phyloP scores from a whole-genome alignment of 208 protist species.

The Angomonas deanei region DNA sequence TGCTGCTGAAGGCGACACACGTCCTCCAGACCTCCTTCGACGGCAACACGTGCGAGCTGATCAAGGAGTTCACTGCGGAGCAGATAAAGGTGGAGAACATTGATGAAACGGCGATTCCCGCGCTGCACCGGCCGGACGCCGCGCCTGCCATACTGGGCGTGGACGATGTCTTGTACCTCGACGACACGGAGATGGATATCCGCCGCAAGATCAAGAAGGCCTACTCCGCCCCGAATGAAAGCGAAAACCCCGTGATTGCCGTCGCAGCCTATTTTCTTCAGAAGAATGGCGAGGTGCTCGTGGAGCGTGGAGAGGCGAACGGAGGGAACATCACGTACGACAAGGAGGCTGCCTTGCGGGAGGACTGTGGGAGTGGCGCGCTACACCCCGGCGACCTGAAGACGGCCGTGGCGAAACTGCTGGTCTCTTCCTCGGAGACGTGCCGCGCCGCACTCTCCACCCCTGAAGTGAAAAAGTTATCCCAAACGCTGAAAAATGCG shows the following conservation, averaged over 20 bases:
- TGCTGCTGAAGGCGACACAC: slow-evolving; percentile 63
- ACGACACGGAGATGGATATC: slow-evolving; percentile 93
- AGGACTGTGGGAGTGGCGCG: slow-evolving; percentile 56
- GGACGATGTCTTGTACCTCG: slow-evolving; percentile 96
- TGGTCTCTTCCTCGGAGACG: slow-evolving; percentile 32
- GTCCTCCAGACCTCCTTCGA: slow-evolving; percentile 51
- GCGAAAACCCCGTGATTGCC: slow-evolving; percentile 89
- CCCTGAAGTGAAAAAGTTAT: slow-evolving; percentile 62
- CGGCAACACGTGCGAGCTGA: slow-evolving; percentile 29
- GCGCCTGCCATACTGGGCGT: slow-evolving; percentile 66
- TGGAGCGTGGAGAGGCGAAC: slow-evolving; percentile 60
- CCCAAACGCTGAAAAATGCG: slow-evolving; percentile 47
- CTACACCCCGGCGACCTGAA: slow-evolving; percentile 93
- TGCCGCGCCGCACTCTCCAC: slow-evolving; percentile 36
- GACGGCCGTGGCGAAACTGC: slow-evolving; percentile 59
- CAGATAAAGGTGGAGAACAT: slow-evolving; percentile 26
- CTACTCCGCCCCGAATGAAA: slow-evolving; percentile 88
- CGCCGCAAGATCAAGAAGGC: slow-evolving; percentile 95
- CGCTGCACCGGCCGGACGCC: slow-evolving; percentile 76
- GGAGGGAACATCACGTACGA: slow-evolving; percentile 58
- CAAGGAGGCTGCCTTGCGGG: slow-evolving; percentile 21
- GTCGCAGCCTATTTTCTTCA: slow-evolving; percentile 65
- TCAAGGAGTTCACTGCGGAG: slow-evolving; percentile 43
- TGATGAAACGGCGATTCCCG: slow-evolving; percentile 49
- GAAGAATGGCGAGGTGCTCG: slow-evolving; percentile 17